phyloP scores from a whole-genome alignment of 2,329 filamentous ascomycete genomes.

The Penicillium occitanis region DNA sequence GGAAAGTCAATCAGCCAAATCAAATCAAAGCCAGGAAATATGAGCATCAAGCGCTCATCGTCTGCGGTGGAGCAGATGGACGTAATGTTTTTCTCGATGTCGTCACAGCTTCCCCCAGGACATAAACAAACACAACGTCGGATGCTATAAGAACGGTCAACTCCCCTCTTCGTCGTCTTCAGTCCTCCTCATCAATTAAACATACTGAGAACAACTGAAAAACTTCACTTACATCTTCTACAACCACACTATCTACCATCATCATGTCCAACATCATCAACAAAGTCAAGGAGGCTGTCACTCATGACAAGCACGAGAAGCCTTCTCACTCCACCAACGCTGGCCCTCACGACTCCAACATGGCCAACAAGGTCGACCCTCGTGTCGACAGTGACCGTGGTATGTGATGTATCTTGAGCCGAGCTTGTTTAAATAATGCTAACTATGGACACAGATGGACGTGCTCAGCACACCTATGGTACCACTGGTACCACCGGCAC shows the following conservation, averaged over 20 bases:
- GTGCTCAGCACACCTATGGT: not conserved
- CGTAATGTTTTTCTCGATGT: constrained; percentile 16
- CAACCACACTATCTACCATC: not conserved
- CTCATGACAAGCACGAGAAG: constrained; percentile 17
- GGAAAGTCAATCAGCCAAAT: not conserved
- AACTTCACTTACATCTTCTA: not conserved
- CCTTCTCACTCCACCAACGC: constrained; percentile 21
- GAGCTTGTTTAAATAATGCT: not conserved
- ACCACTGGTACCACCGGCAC: not conserved
- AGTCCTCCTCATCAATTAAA: not conserved
- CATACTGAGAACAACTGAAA: not conserved
- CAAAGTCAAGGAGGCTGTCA: constrained; percentile 20
- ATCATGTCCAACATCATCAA: constrained; percentile 19
- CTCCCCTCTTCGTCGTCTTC: not conserved
- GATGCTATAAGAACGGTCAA: not conserved
- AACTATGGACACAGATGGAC: not conserved
- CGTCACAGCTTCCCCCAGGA: constrained; percentile 11
- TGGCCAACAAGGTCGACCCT: constrained; percentile 42
- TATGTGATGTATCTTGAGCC: not conserved
- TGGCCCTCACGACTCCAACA: constrained; percentile 40
- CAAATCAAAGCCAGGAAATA: not conserved
- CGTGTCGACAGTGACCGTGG: constrained; percentile 32
- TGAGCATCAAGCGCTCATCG: not conserved
- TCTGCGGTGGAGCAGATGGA: not conserved
- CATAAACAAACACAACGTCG: not conserved